Base-by-base conservation (phyloP, 2,329 filamentous ascomycete genomes). In the Hypoxylon rubiginosum region DNA sequence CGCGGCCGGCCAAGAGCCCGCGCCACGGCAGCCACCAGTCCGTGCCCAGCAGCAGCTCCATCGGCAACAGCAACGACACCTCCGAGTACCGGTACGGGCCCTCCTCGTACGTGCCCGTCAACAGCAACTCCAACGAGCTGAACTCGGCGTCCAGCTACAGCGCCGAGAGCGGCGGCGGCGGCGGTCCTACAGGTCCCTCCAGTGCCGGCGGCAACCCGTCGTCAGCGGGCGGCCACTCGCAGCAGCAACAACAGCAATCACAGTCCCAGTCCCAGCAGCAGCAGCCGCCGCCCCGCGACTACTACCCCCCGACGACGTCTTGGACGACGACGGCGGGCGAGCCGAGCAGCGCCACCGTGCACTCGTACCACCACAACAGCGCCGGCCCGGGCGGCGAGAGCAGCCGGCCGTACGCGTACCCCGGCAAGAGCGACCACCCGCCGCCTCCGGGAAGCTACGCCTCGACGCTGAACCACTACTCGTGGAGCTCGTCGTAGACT, bases 51-150 rank as follows among this genome's bases (percentile, higher is more conserved):
- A 76, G 78, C 11, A 79, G 81, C 41, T 85, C 86, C 21, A 78
- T 86, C 32, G 78, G 80, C 36, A 82, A 81, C 72, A 82, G 80
- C 73, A 82, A 82, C 53, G 85, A 87, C 43, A 74, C 81, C 3
- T 78, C 82, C 21, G 86, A 89, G 72, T 89, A 89, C 73, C 83
- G 87, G 56, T 89, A 88, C 68, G 83, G 84, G 2, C 81, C 85
- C 2, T 81, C 79, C 1, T 66, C 79, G 2, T 82, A 82, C 64
- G 75, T 76, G 15, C 72, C 77, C 19, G 77, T 80, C 3, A 74
- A 74, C 54, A 75, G 71, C 66, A 76, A 70, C 66, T 73, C 71
- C 48, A 73, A 68, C 66, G 79, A 80, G n/a, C 68, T 81, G 50
- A 78, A 74, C 71, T 77, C 79, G 7, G 76, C 79, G 30, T 77